Evolutionary conservation across 2,329 filamentous ascomycete genomes (phyloP).

Genomic region (Ophiognomonia clavigignenti-juglandacearum): DNA sequence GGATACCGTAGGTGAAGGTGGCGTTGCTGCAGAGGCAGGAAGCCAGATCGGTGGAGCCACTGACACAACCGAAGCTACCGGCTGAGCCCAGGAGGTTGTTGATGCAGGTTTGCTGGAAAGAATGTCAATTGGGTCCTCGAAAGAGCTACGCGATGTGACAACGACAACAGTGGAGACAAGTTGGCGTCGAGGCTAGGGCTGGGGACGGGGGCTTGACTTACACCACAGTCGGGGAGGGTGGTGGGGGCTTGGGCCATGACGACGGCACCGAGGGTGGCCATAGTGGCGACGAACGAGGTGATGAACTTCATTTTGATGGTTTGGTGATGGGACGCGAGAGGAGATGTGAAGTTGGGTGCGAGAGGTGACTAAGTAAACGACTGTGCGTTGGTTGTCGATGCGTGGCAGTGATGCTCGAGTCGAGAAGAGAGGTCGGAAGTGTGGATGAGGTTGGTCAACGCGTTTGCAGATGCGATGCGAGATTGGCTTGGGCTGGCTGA

Average conservation of each 20-base stretch:
- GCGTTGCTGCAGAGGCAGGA: constrained; percentile 42
- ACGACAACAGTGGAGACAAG: background rate
- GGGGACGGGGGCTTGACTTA: constrained; percentile 32
- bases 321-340: too few relatives aligned
- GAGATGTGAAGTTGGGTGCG: constrained; percentile 6
- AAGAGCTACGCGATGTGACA: constrained; percentile 12
- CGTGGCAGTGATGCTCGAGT: constrained; percentile 13
- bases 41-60: constrained; percentile 26
- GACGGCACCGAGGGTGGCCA: constrained; percentile 35
- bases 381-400: too few relatives aligned
- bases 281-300: constrained; percentile 33
- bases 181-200: background rate
- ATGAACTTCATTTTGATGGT: constrained; percentile 46
- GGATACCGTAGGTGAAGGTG: constrained; percentile 45
- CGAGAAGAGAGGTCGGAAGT: background rate
- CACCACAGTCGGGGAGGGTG: constrained; percentile 46
- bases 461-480: constrained; percentile 3
- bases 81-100: constrained; percentile 47
- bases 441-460: constrained; percentile 8
- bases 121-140: background rate
- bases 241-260: constrained; percentile 35
- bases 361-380: too few relatives aligned
- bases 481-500: background rate
- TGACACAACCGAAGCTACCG: constrained; percentile 38
- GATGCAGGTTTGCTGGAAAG: constrained; percentile 40